phyloP scores from a whole-genome alignment of 176 grass and related monocot species.

The Microstegium vimineum region DNA sequence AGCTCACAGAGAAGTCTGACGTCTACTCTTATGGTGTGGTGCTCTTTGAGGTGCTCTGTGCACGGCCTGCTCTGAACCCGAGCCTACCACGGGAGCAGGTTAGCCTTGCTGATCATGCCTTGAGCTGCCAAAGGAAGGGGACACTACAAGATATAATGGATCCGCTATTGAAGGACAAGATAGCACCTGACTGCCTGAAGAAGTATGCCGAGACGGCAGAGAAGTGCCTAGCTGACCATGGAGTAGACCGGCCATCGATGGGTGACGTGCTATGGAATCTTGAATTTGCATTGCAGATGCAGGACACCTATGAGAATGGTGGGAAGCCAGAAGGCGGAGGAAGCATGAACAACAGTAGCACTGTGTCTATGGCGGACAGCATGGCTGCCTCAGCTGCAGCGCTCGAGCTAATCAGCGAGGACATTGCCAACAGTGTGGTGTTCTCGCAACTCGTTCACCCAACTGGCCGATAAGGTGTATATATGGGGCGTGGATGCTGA shows the following conservation, averaged over 20 bases:
- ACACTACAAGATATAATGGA: conserved; percentile 40
- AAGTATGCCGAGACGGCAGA: conserved; percentile 48
- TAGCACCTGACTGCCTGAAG: conserved; percentile 38
- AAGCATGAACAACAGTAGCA: neutral
- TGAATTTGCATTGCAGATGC: conserved; percentile 45
- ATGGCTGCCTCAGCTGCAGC: conserved; percentile 28
- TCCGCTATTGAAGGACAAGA: conserved; percentile 23
- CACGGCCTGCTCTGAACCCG: conserved; percentile 54
- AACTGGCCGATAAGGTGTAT: conserved; percentile 34
- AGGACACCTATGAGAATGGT: conserved; percentile 45
- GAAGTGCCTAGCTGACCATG: conserved; percentile 49
- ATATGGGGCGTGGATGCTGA: neutral
- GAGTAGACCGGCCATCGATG: conserved; percentile 42
- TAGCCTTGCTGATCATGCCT: conserved; percentile 49
- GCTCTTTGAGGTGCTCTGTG: conserved; percentile 74
- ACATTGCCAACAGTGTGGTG: conserved; percentile 41
- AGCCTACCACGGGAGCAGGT: conserved; percentile 47
- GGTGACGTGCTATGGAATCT: conserved; percentile 54
- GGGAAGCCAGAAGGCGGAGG: conserved; percentile 10
- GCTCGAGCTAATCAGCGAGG: conserved; percentile 34
- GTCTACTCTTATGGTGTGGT: conserved; percentile 84
- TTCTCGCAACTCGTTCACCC: conserved; percentile 43
- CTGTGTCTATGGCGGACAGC: conserved; percentile 11
- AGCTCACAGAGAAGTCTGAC: conserved; percentile 78
- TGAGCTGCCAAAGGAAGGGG: conserved; percentile 44